phyloP scores from a whole-genome alignment of 2,329 filamentous ascomycete species.

The Oidium heveae region DNA sequence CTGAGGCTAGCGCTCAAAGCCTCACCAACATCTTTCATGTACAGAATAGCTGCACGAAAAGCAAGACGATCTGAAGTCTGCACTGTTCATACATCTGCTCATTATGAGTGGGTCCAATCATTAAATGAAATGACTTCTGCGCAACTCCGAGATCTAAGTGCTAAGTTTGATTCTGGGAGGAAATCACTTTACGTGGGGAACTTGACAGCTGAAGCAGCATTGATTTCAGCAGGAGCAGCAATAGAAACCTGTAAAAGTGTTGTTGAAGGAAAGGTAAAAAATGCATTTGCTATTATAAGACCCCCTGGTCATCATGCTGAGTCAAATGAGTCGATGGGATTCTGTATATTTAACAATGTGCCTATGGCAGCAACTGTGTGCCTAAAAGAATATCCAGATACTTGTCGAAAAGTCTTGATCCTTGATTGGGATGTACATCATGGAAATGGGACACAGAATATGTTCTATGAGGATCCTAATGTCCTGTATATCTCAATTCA shows the following conservation, averaged over 20 bases:
- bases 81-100: conserved; percentile 49
- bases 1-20: conserved; percentile 25
- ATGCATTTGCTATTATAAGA: conserved; percentile 83
- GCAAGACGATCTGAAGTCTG: conserved; percentile 62
- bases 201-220: conserved; percentile 55
- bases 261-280: conserved; percentile 60
- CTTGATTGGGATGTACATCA: conserved; percentile 72
- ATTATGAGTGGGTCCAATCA: conserved; percentile 52
- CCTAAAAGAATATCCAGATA: conserved; percentile 53
- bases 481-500: conserved; percentile 90
- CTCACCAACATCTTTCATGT: conserved; percentile 36
- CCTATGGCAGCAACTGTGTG: conserved; percentile 77
- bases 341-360: conserved; percentile 96
- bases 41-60: conserved; percentile 52
- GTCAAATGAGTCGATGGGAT: conserved; percentile 63
- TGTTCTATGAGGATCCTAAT: conserved; percentile 86
- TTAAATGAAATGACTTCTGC: conserved; percentile 28
- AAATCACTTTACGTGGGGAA: conserved; percentile 67
- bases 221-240: conserved; percentile 70
- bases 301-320: conserved; percentile 93
- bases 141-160: conserved; percentile 43
- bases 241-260: conserved; percentile 94
- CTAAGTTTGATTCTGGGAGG: conserved; percentile 31
- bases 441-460: conserved; percentile 86
- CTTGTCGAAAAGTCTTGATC: conserved; percentile 72